Evolutionary conservation across 2,329 filamentous ascomycete species (phyloP).

Genomic region (Penicillium concentricum): DNA sequence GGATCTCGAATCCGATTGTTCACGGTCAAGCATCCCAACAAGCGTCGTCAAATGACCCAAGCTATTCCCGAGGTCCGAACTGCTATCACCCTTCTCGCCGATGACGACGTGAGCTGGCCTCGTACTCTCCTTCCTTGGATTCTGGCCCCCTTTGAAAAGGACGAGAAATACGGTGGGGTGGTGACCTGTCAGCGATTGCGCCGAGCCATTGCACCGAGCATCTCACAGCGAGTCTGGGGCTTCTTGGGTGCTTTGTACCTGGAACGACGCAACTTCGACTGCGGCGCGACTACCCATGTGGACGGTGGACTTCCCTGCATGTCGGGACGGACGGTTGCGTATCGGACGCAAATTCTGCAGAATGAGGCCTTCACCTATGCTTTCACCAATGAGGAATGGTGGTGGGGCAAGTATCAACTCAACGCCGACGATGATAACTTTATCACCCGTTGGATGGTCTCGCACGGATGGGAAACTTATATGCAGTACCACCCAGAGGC

Average conservation of each 20-base stretch:
- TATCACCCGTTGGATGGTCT: constrained; percentile 93
- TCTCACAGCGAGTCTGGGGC: constrained; percentile 70
- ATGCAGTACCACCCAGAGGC: constrained; percentile 92
- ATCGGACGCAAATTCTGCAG: constrained; percentile 82
- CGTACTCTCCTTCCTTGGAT: constrained; percentile 85
- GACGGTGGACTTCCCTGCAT: constrained; percentile 97
- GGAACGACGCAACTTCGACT: constrained; percentile 93
- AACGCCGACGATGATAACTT: constrained; percentile 99
- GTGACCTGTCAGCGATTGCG: constrained; percentile 86
- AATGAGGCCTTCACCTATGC: constrained; percentile 81
- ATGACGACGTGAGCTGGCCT: constrained; percentile 95
- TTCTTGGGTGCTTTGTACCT: constrained; percentile 92
- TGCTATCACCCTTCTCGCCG: constrained; percentile 83
- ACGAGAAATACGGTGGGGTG: constrained; percentile 75
- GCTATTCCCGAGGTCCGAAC: constrained; percentile 84
- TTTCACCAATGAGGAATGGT: constrained; percentile 90
- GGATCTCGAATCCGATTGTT: constrained; percentile 70
- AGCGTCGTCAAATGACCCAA: constrained; percentile 88
- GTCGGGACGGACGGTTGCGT: constrained; percentile 89
- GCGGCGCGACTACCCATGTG: constrained; percentile 89
- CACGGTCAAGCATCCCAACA: constrained; percentile 83
- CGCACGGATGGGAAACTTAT: constrained; percentile 88
- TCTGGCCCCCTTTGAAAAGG: constrained; percentile 84
- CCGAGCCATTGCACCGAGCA: constrained; percentile 61
- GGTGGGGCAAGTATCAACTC: constrained; percentile 73